Evolutionary conservation across 371 early-diverging fungal genomes (phyloP).

Genomic region (Vairimorpha apis): DNA sequence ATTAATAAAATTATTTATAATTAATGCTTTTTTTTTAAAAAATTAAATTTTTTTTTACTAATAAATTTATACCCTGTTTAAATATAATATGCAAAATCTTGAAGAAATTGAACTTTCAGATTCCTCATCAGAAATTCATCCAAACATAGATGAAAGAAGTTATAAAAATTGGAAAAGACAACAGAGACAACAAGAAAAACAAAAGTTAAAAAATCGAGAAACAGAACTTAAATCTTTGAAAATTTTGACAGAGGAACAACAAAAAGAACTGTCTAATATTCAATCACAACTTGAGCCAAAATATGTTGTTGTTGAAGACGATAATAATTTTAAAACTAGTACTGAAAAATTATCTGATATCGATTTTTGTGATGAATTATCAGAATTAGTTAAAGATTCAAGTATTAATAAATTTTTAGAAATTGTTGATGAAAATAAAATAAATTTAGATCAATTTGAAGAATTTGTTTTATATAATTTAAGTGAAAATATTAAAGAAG

Average conservation of each 20-base stretch:
- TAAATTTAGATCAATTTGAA: slow-evolving; percentile 36
- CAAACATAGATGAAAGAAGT: slow-evolving; percentile 57
- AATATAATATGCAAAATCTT: too few relatives aligned
- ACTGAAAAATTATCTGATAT: background rate
- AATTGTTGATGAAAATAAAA: slow-evolving; percentile 1
- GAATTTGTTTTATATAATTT: slow-evolving; percentile 43
- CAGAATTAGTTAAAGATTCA: slow-evolving; percentile 4
- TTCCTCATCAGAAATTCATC: slow-evolving; percentile 38
- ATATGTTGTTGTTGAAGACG: background rate
- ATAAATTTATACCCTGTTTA: too few relatives aligned
- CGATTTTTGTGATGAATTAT: background rate
- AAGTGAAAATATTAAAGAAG: slow-evolving; percentile 51
- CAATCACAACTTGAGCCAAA: slow-evolving; percentile 10
- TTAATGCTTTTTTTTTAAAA: too few relatives aligned
- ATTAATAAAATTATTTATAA: too few relatives aligned
- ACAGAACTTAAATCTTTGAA: slow-evolving; percentile 11
- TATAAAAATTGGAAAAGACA: slow-evolving; percentile 43
- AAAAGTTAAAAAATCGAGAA: slow-evolving; percentile 18
- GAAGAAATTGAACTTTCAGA: background rate
- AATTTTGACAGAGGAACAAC: background rate
- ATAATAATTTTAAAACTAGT: slow-evolving; percentile 25
- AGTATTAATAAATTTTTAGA: slow-evolving; percentile 6
- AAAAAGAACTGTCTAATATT: slow-evolving; percentile 8
- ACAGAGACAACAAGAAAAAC: slow-evolving; percentile 29
- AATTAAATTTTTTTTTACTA: too few relatives aligned